These are phyloP conservation scores for Tuber borchii DNA, from an alignment of 495 filamentous ascomycete species.

Conservation along the genomic window DNA sequence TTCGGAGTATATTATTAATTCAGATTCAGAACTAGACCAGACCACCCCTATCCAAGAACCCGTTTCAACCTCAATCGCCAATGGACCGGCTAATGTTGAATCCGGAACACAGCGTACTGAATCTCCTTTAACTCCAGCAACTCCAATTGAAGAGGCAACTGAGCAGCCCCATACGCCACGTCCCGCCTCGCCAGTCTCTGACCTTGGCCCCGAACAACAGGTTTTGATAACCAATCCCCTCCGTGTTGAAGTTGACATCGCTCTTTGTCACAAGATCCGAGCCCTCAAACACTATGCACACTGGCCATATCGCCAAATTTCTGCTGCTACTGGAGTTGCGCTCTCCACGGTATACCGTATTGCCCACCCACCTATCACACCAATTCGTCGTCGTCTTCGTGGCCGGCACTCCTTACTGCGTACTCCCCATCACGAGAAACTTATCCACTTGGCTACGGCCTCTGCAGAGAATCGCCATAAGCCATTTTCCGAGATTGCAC, in stretches of 20 bases:
- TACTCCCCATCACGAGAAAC: background rate
- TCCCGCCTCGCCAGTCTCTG: background rate
- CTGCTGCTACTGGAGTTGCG: background rate
- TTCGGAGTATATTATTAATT: background rate
- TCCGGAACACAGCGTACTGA: too few species aligned
- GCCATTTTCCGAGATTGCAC: background rate
- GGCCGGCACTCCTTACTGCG: background rate
- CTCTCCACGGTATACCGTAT: background rate
- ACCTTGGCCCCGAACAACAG: background rate
- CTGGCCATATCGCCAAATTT: background rate
- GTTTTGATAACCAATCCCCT: too few species aligned
- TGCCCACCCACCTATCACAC: background rate
- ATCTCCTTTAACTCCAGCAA: too few species aligned
- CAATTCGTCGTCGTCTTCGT: background rate
- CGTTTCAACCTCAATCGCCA: too few species aligned
- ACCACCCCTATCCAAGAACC: too few species aligned
- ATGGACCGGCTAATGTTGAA: too few species aligned
- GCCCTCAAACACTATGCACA: background rate
- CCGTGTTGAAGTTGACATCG: background rate
- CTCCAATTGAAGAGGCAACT: too few species aligned
- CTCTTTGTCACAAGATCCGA: background rate
- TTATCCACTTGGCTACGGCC: background rate
- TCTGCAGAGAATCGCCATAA: background rate
- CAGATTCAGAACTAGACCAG: background rate
- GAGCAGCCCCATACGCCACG: too few species aligned